Conservation (phyloP, 768 basidiomycete genomes). For the Russula dissimulans region DNA sequence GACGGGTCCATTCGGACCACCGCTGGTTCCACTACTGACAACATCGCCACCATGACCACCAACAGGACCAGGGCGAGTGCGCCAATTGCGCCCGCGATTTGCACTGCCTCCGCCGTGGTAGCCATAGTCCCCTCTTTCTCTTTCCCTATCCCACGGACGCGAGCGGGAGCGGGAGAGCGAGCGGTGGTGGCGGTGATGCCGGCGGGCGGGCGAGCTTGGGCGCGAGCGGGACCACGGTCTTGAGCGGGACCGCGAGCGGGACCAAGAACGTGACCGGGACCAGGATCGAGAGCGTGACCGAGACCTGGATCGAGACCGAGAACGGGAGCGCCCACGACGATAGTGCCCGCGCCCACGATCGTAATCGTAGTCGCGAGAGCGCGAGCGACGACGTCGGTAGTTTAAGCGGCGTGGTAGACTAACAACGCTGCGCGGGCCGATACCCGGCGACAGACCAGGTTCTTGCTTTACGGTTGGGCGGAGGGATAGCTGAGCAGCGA, state of each 20-base stretch:
- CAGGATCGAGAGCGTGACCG: background rate
- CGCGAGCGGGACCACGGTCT: background rate
- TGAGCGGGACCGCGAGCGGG: background rate
- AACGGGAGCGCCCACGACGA: background rate
- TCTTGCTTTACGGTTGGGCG: background rate
- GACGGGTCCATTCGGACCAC: too few relatives aligned
- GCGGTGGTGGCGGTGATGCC: too few relatives aligned
- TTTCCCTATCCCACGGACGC: background rate
- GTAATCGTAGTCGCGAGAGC: background rate
- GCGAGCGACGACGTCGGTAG: background rate
- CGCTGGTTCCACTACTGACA: too few relatives aligned
- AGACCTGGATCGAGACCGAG: background rate
- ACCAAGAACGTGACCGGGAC: background rate
- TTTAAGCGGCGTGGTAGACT: background rate
- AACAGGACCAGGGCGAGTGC: background rate
- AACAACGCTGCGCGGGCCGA: background rate
- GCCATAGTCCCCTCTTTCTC: background rate
- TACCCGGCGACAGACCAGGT: background rate
- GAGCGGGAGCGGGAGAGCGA: background rate
- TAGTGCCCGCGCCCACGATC: background rate
- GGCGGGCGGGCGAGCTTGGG: background rate
- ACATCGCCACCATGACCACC: background rate
- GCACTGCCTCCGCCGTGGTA: background rate
- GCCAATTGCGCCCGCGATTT: background rate
- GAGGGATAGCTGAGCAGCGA: background rate